A percentile compares a stretch with the other conserved stretches of the same genome.
Conservation (phyloP, 192 early-diverging fungal species). For the Backusella circina region DNA sequence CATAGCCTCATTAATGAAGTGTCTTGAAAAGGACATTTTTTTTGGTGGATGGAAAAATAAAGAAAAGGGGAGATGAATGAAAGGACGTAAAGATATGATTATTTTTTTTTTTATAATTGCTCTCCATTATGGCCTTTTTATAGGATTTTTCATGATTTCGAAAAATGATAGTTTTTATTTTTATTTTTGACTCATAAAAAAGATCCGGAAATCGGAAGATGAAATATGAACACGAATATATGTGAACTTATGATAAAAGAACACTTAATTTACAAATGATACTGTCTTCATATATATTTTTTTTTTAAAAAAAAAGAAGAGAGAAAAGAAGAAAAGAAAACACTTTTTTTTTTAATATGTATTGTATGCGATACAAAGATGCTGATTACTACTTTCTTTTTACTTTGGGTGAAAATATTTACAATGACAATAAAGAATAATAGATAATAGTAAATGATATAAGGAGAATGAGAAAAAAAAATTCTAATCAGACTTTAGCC, state of each 20-base stretch:
- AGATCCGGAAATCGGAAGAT: background rate
- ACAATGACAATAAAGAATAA: background rate
- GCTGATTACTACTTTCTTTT: background rate
- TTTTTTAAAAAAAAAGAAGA: no score
- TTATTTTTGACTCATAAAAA: background rate
- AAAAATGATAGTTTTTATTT: background rate
- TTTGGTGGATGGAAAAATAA: background rate
- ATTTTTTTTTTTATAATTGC: no score
- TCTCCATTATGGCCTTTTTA: no score
- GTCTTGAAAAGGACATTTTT: slow-evolving; percentile 1
- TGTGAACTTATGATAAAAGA: background rate
- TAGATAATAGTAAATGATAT: background rate
- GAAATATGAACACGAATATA: background rate
- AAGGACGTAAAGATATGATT: background rate
- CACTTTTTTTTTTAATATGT: background rate
- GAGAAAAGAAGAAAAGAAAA: background rate
- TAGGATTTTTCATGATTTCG: background rate
- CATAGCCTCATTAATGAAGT: background rate
- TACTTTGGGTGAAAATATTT: background rate
- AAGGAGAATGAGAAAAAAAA: background rate
- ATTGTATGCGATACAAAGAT: background rate
- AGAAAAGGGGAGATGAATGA: background rate
- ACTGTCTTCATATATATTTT: no score
- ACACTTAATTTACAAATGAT: background rate
- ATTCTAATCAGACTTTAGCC: slow-evolving; percentile 45